phyloP scores from a whole-genome alignment of 2,329 filamentous ascomycete species.

The Emydomyces testavorans region DNA sequence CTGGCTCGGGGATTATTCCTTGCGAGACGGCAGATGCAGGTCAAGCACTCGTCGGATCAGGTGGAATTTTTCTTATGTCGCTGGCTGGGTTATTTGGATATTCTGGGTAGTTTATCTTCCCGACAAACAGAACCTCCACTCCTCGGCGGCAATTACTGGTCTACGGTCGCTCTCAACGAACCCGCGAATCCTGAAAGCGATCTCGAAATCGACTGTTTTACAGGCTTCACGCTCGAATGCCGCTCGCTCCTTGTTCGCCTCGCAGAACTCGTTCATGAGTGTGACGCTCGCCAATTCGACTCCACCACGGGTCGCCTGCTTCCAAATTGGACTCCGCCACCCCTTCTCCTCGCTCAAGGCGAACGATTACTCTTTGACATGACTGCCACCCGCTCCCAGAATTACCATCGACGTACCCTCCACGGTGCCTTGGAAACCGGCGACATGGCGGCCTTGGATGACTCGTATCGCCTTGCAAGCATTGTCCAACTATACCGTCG shows the following conservation, averaged over 20 bases:
- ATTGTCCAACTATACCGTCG: conserved; percentile 64
- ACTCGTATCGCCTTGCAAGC: conserved; percentile 68
- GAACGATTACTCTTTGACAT: conserved; percentile 51
- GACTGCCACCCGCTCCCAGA: conserved; percentile 39
- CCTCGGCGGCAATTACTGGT: conserved; percentile 40
- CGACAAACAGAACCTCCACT: conserved; percentile 44
- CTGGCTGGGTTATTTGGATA: conserved; percentile 77
- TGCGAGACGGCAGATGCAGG: conserved; percentile 49
- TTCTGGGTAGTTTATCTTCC: conserved; percentile 60
- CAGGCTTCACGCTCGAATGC: conserved; percentile 64
- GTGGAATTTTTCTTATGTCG: conserved; percentile 63
- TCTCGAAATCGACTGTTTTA: conserved; percentile 65
- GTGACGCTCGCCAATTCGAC: conserved; percentile 37
- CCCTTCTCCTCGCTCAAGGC: conserved; percentile 32
- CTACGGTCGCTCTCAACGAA: conserved; percentile 28
- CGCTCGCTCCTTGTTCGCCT: conserved; percentile 60
- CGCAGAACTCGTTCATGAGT: conserved; percentile 57
- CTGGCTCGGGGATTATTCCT: conserved; percentile 66
- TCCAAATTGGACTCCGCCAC: conserved; percentile 38
- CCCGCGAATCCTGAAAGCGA: conserved; percentile 40
- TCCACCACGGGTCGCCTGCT: not conserved
- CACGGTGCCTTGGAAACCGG: conserved; percentile 30
- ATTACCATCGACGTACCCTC: conserved; percentile 30
- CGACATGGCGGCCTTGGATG: conserved; percentile 56
- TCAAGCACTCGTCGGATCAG: conserved; percentile 39